Conservation (phyloP, 1,284 basidiomycete genomes). For the Leccinum fallax region DNA sequence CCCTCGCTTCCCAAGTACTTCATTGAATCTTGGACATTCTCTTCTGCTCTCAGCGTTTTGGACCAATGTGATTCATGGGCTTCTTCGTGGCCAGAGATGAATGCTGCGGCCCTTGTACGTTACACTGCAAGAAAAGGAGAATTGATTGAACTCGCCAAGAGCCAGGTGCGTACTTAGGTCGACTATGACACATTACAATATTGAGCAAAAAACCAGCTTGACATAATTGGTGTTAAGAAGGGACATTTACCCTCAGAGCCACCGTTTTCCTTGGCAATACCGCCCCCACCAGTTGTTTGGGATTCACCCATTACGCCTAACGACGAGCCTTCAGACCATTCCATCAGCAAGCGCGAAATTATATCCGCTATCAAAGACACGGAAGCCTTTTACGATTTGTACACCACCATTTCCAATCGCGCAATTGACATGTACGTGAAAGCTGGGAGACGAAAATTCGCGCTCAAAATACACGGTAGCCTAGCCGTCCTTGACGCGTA, state of each 20-base stretch:
- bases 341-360: slow-evolving; percentile 68
- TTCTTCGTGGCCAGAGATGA: slow-evolving; percentile 43
- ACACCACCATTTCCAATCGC: slow-evolving; percentile 73
- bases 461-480: slow-evolving; percentile 79
- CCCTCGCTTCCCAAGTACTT: slow-evolving; percentile 75
- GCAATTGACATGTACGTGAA: slow-evolving; percentile 83
- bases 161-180: slow-evolving; percentile 56
- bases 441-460: slow-evolving; percentile 81
- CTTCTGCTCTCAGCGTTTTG: slow-evolving; percentile 85
- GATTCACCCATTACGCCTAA: slow-evolving; percentile 18
- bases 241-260: slow-evolving; percentile 71
- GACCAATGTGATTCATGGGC: slow-evolving; percentile 85
- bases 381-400: slow-evolving; percentile 74
- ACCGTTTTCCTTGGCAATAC: slow-evolving; percentile 65
- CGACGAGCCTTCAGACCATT: slow-evolving; percentile 35
- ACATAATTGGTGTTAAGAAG: slow-evolving; percentile 74
- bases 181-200: background rate
- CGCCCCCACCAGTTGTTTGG: slow-evolving; percentile 19
- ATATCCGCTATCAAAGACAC: slow-evolving; percentile 59
- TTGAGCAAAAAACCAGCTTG: slow-evolving; percentile 56
- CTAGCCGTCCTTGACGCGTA: slow-evolving; percentile 88
- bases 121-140: slow-evolving; percentile 80
- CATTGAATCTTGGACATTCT: slow-evolving; percentile 94
- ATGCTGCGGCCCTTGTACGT: slow-evolving; percentile 45
- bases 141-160: slow-evolving; percentile 78